Conservation (phyloP, 345 rosid species). For the Eucalyptus tenuipes region DNA sequence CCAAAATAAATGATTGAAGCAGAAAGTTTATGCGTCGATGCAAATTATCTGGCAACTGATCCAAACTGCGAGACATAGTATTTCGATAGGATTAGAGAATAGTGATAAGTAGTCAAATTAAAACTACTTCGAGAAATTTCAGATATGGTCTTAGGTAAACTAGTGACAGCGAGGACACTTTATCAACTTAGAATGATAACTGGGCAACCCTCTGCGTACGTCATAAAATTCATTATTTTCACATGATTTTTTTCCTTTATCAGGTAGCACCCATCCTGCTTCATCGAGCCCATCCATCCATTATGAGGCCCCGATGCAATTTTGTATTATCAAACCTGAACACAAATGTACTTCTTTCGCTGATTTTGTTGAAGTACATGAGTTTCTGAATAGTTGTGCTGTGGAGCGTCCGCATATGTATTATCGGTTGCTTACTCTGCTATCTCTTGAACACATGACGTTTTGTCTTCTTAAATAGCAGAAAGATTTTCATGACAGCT, state of each 20-base stretch:
- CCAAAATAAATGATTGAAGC: neutral
- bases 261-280: neutral
- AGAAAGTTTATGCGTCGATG: neutral
- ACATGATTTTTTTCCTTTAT: neutral
- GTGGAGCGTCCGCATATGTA: neutral
- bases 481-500: neutral
- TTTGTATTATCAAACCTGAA: neutral
- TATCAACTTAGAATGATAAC: neutral
- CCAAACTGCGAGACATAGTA: neutral
- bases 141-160: neutral
- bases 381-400: neutral
- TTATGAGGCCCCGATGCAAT: neutral
- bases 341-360: neutral
- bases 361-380: neutral
- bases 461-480: neutral
- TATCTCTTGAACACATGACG: neutral
- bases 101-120: neutral
- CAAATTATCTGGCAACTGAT: neutral
- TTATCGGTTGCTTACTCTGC: neutral
- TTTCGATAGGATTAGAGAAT: neutral
- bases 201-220: neutral
- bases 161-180: neutral
- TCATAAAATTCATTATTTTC: neutral
- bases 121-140: neutral
- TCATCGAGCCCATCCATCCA: neutral